Evolutionary conservation across 331 rosid genomes (phyloP), one percentile per base, ranked within the genome.

Genomic region (Acacia concinna): DNA sequence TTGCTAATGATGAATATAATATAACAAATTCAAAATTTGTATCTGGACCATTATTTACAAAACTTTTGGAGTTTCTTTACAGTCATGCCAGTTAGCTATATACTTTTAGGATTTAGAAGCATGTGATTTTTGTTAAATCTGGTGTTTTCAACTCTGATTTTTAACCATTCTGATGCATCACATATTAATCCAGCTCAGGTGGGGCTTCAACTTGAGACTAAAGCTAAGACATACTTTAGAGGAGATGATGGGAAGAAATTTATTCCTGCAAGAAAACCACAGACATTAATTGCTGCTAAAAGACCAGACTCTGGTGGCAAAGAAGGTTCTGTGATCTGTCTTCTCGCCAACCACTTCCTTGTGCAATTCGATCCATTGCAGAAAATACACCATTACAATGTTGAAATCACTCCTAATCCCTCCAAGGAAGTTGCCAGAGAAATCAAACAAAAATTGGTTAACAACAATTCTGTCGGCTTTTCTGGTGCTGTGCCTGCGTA

Each of bases 281-380:
- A 89, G 77, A 80, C 83, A 74, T 68, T 91, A 62, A 86, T 87
- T 82, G 91, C 89, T 81, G 97, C 98, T 54, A 91, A 80, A 73
- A 91, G 99, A 47, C 99, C 99, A 68, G 99, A 96, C 31, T 89
- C 94, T 25, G 99, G 99, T 32, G 99, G 99, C 21, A 86, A 86
- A 75, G 99, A 96, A 88, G 99, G 99, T 56, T 44, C 87, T 59
- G 89, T 82, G 68, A 90, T 96, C 52, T 66, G 90, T 84, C 97
- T 96, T 23, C 87, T 96, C 15, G 99, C 99, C 28, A 96, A 96
- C 86, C 99, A 96, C 80, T 96, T 93, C 80, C 86, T 96, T 37
- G 98, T 96, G 21, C 71, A 84, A 32, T 93, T 93, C 75, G 93
- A 93, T 84, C 76, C 97, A 41, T 83, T 88, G 6, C 92, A 93